Evolutionary conservation across 2,329 filamentous ascomycete species (phyloP).

Genomic region (Domatiomyces catenatus): DNA sequence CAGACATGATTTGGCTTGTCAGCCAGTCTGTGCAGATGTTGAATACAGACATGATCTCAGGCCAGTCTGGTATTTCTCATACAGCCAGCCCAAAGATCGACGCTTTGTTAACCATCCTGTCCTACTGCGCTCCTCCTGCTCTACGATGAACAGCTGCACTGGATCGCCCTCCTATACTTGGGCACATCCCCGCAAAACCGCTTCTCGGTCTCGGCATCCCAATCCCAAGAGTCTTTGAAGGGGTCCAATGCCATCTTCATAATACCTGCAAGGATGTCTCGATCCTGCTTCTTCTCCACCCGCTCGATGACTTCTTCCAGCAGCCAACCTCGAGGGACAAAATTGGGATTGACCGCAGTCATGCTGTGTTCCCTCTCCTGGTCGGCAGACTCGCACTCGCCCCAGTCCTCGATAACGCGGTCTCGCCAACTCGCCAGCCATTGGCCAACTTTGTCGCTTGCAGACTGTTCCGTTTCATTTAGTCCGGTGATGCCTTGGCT

Average conservation of each 20-base stretch:
- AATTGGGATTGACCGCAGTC: slow-evolving; percentile 83
- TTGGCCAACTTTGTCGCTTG: slow-evolving; percentile 49
- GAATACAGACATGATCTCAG: no score
- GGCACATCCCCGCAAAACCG: slow-evolving; percentile 80
- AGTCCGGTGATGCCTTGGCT: slow-evolving; percentile 49
- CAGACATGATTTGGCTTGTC: no score
- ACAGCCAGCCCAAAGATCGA: no score
- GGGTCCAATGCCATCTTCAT: slow-evolving; percentile 75
- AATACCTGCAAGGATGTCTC: slow-evolving; percentile 58
- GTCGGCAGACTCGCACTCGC: slow-evolving; percentile 38
- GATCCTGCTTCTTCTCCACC: slow-evolving; percentile 70
- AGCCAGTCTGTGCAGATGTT: no score
- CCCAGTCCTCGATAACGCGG: slow-evolving; percentile 64
- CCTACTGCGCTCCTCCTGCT: no score
- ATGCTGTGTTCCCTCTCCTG: slow-evolving; percentile 53
- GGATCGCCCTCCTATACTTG: slow-evolving; percentile 59
- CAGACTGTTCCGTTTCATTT: slow-evolving; percentile 46
- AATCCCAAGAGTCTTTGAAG: slow-evolving; percentile 55
- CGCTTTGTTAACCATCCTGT: no score
- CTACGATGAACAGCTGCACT: slow-evolving; percentile 88
- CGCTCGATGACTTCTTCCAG: slow-evolving; percentile 82
- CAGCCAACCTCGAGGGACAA: slow-evolving; percentile 79
- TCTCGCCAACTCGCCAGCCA: slow-evolving; percentile 73
- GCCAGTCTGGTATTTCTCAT: no score
- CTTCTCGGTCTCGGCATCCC: slow-evolving; percentile 57